phyloP scores from a whole-genome alignment of 1,284 basidiomycete species.

The Tilletia horrida region DNA sequence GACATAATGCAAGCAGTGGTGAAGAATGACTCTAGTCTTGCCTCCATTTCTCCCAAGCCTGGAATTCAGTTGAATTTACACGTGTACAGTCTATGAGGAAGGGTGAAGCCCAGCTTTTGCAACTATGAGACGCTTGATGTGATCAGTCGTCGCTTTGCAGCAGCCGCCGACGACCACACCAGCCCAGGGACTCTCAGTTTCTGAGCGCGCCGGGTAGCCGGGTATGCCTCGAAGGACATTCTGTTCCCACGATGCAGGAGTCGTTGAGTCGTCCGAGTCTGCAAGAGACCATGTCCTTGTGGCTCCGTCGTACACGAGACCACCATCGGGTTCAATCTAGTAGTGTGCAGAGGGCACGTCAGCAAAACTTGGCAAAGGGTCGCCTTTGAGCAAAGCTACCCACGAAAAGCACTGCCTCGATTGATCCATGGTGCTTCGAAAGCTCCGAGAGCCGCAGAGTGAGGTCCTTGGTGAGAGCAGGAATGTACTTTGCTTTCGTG shows the following conservation, averaged over 20 bases:
- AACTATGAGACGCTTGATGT: slow-evolving; percentile 1
- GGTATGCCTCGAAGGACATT: neutral
- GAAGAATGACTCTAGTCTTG: no score
- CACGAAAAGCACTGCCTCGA: slow-evolving; percentile 39
- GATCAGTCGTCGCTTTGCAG: slow-evolving; percentile 10
- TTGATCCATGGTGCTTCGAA: slow-evolving; percentile 29
- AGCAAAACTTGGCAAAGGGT: neutral
- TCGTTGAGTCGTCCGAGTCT: neutral
- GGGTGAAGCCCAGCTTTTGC: neutral
- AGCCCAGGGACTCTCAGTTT: neutral
- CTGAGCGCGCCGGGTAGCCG: neutral
- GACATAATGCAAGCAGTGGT: no score
- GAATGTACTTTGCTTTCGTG: slow-evolving; percentile 41
- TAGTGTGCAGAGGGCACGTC: neutral
- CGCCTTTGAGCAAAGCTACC: neutral
- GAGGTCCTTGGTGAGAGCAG: neutral
- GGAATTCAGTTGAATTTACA: no score
- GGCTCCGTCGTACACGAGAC: slow-evolving; percentile 40
- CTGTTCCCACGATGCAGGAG: neutral
- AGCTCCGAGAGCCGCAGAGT: slow-evolving; percentile 27
- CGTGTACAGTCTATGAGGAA: no score
- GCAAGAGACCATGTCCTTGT: neutral
- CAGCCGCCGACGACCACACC: slow-evolving; percentile 12
- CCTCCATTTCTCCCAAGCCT: no score
- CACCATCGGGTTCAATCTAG: slow-evolving; percentile 45